These are phyloP conservation scores for Neofusicoccum laricinum DNA, from an alignment of 2,329 filamentous ascomycete genomes.

Conservation along the genomic window DNA sequence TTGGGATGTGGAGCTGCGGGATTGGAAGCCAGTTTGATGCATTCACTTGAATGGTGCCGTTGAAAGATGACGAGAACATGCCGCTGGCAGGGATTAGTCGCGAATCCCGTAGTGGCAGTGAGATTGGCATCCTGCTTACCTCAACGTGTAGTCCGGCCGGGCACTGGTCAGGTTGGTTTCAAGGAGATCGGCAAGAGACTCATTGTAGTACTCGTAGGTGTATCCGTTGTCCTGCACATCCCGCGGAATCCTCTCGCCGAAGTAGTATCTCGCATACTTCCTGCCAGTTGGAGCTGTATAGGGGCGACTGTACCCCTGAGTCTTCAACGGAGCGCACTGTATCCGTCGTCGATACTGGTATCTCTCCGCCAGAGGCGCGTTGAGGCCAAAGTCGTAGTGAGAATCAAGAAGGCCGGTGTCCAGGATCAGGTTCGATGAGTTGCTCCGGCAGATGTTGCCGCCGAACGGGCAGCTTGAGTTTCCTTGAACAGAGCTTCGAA, in stretches of 20 bases:
- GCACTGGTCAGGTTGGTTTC: background rate
- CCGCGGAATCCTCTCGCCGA: background rate
- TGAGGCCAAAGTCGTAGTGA: constrained; percentile 23
- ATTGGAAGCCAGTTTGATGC: constrained; percentile 22
- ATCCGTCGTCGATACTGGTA: constrained; percentile 1
- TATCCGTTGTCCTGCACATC: background rate
- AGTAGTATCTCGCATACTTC: background rate
- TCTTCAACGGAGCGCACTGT: constrained; percentile 18
- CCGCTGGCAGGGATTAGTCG: background rate
- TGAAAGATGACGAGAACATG: background rate
- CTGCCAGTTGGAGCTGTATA: background rate
- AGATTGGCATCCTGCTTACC: background rate
- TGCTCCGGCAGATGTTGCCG: constrained; percentile 14
- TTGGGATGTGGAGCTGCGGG: constrained; percentile 24
- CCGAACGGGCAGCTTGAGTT: constrained; percentile 20
- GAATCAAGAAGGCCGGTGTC: constrained; percentile 23
- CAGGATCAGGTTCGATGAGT: constrained; percentile 18
- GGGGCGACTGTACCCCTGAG: background rate
- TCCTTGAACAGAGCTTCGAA: constrained; percentile 4
- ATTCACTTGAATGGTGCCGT: background rate
- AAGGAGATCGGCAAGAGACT: background rate
- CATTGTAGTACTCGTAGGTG: background rate
- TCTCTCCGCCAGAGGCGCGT: constrained; percentile 19
- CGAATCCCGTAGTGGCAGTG: background rate
- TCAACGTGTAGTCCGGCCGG: background rate